Evolutionary conservation across 495 filamentous ascomycete species (phyloP), one percentile per base, ranked within the genome.

Genomic region (Cercophora sp.): DNA sequence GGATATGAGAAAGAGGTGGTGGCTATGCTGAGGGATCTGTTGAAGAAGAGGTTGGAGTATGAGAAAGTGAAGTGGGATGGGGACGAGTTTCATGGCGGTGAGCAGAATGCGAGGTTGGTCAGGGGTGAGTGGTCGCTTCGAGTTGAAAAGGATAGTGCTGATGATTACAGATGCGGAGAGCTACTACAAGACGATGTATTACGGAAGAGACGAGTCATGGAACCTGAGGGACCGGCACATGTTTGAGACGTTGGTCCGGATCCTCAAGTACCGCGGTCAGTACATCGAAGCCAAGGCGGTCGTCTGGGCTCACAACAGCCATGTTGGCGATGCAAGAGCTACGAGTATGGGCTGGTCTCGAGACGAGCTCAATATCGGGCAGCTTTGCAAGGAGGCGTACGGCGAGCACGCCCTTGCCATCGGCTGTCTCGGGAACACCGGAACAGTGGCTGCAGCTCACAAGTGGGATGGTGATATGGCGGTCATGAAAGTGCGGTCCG

Each of bases 291-390:
- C 67, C 24, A 81, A 80, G 40, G 80, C 76, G 2, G 66, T 84
- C 22, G 74, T 83, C 1, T 83, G 80, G 80, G 80, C 78, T 48
- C 80, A 83, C 53, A 84, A 82, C 56, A 81, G 78, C 22, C 80
- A 82, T 41, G 67, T 80, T 40, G 79, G 80, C n/a, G 79, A 84
- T 54, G 79, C 80, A 11, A 67, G 80, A 8, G 73, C 69, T 15
- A 82, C 79, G 3, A 74, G 70, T 52, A 83, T 82, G 77, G 72
- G 78, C 2, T 66, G 57, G 41, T 62, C 70, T 5, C 67, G 72
- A 13, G 71, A 71, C 4, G 79, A 84, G 54, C 53, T 78, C 24
- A 82, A 80, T 48, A 69, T 82, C 34, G 79, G 80, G 1, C 80
- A 84, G 62, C 64, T 83, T 6, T 80, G 75, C 57, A 74, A 74